Evolutionary conservation across 345 rosid species (phyloP), one percentile per base, ranked within the genome.

Genomic region (Populus nigra): DNA sequence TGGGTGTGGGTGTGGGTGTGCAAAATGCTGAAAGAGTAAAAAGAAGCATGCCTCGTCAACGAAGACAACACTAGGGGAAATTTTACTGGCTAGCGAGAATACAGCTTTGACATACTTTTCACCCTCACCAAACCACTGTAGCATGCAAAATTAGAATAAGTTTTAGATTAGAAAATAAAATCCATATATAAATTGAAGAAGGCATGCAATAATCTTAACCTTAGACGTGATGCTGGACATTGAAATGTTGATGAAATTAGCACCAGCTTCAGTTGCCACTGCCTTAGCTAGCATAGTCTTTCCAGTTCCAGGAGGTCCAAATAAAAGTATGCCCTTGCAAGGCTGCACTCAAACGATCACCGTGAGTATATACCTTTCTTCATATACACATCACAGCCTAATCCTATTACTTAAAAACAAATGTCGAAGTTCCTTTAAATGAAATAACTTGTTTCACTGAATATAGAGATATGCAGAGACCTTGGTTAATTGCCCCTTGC

Each of bases 211-310:
- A 43, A 61, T 80, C 62, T 49, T 63, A 73, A 95, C 99, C 97
- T 95, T 95, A 9, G 96, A 93, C 35, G 93, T 79, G 78, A 95
- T 91, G 88, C 92, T 95, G 38, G 99, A 95, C 94, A 92, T 89
- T 38, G 97, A 90, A 63, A 93, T 89, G 82, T 92, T 93, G 63
- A 96, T 91, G 81, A 96, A 96, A 82, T 91, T 92, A 55, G 99
- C 99, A 75, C 93, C 97, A 81, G 97, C 97, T 88, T 96, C 99
- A n/a, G 94, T 96, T 74, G 99, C 98, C 71, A 96, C 93, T 15
- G 99, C 97, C 82, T 96, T 96, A 36, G 99, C 98, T 66, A 93
- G 92, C 93, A 96, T 92, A 39, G 99, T 96, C 84, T 93, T 96
- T 23, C 99, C 98, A 36, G 98, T 93, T 73, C 98, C 99, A 76